A percentile compares a stretch with the other conserved stretches of the same genome.
Evolutionary conservation across 169 alveolate species (phyloP).

Genomic region (Perkinsus marinus): DNA sequence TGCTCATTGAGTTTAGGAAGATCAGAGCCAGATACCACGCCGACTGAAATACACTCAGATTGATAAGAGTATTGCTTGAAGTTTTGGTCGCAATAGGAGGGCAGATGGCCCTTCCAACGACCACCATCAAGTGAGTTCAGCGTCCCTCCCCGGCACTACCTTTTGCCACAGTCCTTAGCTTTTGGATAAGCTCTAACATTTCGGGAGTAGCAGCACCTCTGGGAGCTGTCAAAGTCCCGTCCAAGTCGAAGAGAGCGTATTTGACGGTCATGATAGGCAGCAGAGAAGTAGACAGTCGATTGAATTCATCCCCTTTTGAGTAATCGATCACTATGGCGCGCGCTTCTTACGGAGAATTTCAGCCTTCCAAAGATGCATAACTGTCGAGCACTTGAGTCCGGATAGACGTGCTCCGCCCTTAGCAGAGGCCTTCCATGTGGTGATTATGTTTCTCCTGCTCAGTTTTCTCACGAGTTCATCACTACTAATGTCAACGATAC

Average conservation of each 20-base stretch:
- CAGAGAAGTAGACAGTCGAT: neutral
- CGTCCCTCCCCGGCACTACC: no score
- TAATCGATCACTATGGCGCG: neutral
- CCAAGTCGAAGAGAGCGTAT: slow-evolving; percentile 55
- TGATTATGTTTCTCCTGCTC: neutral
- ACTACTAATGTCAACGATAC: neutral
- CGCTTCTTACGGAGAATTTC: neutral
- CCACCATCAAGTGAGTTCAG: no score
- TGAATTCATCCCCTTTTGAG: neutral
- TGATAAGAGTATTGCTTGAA: no score
- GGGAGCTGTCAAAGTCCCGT: slow-evolving; percentile 69
- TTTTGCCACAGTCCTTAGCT: slow-evolving; percentile 21
- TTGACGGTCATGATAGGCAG: neutral
- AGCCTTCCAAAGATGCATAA: neutral
- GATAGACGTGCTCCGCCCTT: no score
- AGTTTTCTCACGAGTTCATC: neutral
- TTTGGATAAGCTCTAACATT: slow-evolving; percentile 43
- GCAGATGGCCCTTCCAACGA: neutral
- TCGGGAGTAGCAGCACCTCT: slow-evolving; percentile 31
- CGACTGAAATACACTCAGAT: slow-evolving; percentile 40
- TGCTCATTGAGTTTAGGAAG: slow-evolving; percentile 33
- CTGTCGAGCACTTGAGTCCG: no score
- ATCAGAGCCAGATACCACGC: slow-evolving; percentile 66
- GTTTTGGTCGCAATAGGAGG: no score
- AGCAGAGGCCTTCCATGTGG: no score